These are phyloP conservation scores for Sphaerulina musiva DNA, from an alignment of 2,329 filamentous ascomycete species.

Conservation along the genomic window DNA sequence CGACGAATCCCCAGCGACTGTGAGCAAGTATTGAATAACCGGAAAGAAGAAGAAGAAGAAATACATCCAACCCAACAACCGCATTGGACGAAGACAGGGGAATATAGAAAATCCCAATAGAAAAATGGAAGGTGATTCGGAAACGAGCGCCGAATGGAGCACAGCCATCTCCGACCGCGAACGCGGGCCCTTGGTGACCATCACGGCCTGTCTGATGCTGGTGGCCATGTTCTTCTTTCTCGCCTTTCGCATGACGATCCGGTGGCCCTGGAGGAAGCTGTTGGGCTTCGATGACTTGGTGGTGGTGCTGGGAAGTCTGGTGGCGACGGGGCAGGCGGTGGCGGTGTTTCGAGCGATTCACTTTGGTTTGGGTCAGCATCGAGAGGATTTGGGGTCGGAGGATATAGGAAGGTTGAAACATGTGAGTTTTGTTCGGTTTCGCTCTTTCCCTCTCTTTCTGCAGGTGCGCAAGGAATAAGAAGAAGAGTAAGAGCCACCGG, in stretches of 20 bases:
- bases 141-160: constrained; percentile 3
- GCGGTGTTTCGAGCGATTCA: constrained; percentile 12
- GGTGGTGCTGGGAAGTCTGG: constrained; percentile 13
- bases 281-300: constrained; percentile 15
- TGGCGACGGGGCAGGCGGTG: constrained; percentile 10
- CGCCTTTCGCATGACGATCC: constrained; percentile 9
- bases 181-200: constrained; percentile 12
- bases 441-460: too few species aligned
- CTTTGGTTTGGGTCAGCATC: constrained; percentile 12
- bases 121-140: constrained; percentile 2
- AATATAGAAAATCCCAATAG: neutral
- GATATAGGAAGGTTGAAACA: neutral
- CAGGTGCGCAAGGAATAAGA: neutral
- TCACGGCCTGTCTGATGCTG: constrained; percentile 14
- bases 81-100: neutral
- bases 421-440: too few species aligned
- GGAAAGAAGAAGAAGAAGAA: too few species aligned
- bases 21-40: too few species aligned
- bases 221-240: constrained; percentile 15
- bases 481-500: neutral
- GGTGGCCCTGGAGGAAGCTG: constrained; percentile 17
- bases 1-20: too few species aligned
- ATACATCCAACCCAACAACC: too few species aligned
- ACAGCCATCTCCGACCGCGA: constrained; percentile 10
- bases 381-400: neutral